phyloP scores from a whole-genome alignment of 306 rosid species.

The Spatholobus suberectus region DNA sequence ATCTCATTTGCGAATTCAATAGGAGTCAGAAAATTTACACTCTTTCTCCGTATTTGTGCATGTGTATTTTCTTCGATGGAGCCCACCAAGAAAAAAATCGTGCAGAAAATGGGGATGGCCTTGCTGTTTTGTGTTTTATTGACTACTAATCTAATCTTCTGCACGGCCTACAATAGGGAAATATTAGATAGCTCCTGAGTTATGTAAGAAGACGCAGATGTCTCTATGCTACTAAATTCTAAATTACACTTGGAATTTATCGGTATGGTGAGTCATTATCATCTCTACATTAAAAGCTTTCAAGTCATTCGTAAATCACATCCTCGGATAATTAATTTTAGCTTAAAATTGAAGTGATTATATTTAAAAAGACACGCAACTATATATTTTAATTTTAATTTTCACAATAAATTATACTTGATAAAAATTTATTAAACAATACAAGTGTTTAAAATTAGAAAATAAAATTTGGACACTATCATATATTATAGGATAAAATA shows the following conservation, averaged over 20 bases:
- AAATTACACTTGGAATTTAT: not conserved
- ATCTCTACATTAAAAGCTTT: not conserved
- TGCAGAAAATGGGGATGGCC: not conserved
- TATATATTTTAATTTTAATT: not conserved
- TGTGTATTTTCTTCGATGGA: slow-evolving; percentile 34
- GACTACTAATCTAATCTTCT: not conserved
- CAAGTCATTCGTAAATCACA: not conserved
- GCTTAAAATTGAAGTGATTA: not conserved
- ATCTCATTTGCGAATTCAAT: not conserved
- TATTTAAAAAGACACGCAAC: not conserved
- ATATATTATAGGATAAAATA: no score
- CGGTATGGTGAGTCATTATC: not conserved
- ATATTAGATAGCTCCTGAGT: not conserved
- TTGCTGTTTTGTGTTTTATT: not conserved
- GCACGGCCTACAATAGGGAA: not conserved
- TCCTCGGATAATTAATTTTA: not conserved
- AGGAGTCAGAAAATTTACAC: not conserved
- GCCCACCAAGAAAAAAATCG: slow-evolving; percentile 35
- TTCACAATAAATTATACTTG: not conserved
- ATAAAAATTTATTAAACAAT: no score
- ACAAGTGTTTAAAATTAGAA: no score
- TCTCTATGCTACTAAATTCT: not conserved
- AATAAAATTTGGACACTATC: no score
- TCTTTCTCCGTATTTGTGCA: not conserved
- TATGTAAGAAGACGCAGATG: not conserved